Evolutionary conservation across 805 yeast species (phyloP), one percentile per base, ranked within the genome.

Genomic region (Teunomyces gatunensis): DNA sequence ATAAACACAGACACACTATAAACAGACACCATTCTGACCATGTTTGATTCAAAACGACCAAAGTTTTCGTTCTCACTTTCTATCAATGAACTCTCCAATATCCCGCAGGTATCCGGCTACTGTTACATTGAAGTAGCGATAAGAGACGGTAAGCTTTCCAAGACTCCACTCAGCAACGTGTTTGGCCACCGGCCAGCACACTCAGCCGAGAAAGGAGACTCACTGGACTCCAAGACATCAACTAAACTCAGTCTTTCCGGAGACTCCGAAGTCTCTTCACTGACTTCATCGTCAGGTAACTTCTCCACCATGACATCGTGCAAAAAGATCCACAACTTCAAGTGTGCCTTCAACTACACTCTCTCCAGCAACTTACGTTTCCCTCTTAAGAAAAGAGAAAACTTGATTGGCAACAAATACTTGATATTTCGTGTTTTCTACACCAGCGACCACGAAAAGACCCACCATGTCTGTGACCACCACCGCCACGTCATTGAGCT

Each of bases 91-190:
- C 69, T 92, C 41, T 77, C 84, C n/a, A 91, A 91, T 58, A 79
- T 92, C 25, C 98, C 98, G 1, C 90, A 87, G 54, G 74, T 85
- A 1, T 71, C 82, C 2, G 96, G 96, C 0, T 61, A 71, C 32
- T 82, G 92, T 55, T 82, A 65, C 52, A 79, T 89, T 15, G 81
- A 83, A 48, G 78, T 91, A 78, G 73, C 71, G 39, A 68, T 87
- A 7, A 73, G 75, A 46, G 89, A 85, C 51, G 69, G 79, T 42
- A 37, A 37, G 13, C 40, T 20, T 7, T n/a, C 40, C 1, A 21
- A 37, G 11, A 37, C 40, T 11, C 40, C 28, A 6, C 40, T 37
- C 17, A 12, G 28, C 18, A 21, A 21, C 15, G 15, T 37, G 18
- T 37, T 37, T 21, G 40, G 40, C 27, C 40, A 23, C 29, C 40